These are phyloP conservation scores for Salix purpurea DNA, from an alignment of 345 rosid species.

Conservation along the genomic window DNA sequence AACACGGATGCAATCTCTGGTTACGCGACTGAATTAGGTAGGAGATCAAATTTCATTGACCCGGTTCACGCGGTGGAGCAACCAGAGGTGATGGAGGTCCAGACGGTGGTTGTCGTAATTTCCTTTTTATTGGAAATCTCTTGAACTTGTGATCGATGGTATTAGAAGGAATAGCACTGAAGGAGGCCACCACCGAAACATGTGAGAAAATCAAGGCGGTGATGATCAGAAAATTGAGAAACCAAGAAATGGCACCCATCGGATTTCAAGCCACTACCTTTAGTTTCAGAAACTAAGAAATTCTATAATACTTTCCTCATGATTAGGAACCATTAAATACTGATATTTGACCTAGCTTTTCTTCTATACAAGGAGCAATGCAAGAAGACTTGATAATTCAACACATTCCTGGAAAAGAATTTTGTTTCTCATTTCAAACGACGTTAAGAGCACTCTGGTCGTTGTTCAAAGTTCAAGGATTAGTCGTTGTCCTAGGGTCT, in stretches of 20 bases:
- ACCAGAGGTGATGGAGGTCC: background rate
- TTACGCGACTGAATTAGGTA: background rate
- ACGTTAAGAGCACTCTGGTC: background rate
- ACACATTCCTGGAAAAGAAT: background rate
- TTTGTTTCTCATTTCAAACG: background rate
- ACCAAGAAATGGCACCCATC: background rate
- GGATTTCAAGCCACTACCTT: background rate
- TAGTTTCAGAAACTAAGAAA: background rate
- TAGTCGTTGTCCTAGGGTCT: too few relatives aligned
- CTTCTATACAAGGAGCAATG: too few relatives aligned
- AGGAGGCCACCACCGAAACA: background rate
- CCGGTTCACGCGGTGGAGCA: background rate
- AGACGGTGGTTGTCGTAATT: background rate
- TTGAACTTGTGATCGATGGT: background rate
- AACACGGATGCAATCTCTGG: background rate
- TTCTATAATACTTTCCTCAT: background rate
- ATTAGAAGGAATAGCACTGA: background rate
- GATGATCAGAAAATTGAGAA: background rate
- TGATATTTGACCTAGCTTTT: too few relatives aligned
- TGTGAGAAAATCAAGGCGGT: background rate
- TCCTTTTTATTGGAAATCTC: background rate
- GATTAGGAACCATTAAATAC: background rate
- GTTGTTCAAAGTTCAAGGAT: background rate
- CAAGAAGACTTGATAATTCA: background rate
- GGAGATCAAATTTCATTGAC: background rate